Evolutionary conservation across 345 rosid genomes (phyloP).

Genomic region (Murraya paniculata): DNA sequence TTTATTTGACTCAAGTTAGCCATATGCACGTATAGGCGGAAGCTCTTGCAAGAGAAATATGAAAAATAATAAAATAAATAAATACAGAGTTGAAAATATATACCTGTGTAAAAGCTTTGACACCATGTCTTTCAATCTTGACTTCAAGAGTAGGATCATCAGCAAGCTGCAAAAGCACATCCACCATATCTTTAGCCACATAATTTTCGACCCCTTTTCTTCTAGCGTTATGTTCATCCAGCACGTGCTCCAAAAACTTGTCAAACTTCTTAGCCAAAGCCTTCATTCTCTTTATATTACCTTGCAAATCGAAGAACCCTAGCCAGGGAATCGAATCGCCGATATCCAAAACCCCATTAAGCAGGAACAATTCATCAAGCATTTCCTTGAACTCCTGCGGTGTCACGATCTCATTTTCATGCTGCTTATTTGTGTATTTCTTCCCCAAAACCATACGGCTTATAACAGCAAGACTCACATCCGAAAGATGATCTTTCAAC

Average conservation of each 20-base stretch:
- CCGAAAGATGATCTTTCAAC: slow-evolving; percentile 45
- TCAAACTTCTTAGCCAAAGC: slow-evolving; percentile 51
- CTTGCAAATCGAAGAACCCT: slow-evolving; percentile 57
- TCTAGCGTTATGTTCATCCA: slow-evolving; percentile 52
- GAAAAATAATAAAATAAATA: neutral
- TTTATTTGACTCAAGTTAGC: too few species aligned
- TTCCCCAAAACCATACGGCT: slow-evolving; percentile 66
- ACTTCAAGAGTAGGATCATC: slow-evolving; percentile 18
- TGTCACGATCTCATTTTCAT: slow-evolving; percentile 32
- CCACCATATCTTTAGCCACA: slow-evolving; percentile 63
- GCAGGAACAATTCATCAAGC: slow-evolving; percentile 62
- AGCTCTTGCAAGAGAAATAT: neutral
- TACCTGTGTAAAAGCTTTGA: slow-evolving; percentile 60
- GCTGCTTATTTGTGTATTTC: slow-evolving; percentile 40
- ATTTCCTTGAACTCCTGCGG: slow-evolving; percentile 65
- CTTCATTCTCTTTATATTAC: slow-evolving; percentile 69
- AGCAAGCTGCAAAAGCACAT: slow-evolving; percentile 58
- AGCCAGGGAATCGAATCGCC: slow-evolving; percentile 76
- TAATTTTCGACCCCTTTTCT: slow-evolving; percentile 32
- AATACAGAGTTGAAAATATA: neutral
- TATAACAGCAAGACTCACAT: slow-evolving; percentile 50
- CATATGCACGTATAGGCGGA: neutral
- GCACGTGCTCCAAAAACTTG: slow-evolving; percentile 53
- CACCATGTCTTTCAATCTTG: slow-evolving; percentile 58
- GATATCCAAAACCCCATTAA: slow-evolving; percentile 58